Percentiles rank a stretch among this genome's conserved stretches.
These are phyloP conservation scores for Thuja plicata DNA, from an alignment of 83 land plant species.

Conservation along the genomic window DNA sequence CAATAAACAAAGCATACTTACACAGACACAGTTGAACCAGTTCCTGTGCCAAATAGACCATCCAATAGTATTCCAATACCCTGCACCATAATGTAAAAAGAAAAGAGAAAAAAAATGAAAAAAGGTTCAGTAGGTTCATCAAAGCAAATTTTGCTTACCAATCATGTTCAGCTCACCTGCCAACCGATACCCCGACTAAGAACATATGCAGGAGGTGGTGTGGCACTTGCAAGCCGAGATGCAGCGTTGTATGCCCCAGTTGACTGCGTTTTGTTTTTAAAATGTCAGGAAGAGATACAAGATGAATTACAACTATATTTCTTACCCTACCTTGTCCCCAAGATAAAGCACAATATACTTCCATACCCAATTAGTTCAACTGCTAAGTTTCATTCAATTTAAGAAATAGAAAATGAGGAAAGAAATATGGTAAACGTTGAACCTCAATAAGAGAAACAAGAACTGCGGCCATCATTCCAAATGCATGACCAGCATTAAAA, in stretches of 20 bases:
- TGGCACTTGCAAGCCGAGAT: constrained; percentile 46
- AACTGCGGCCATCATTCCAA: constrained; percentile 96
- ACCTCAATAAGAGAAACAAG: constrained; percentile 92
- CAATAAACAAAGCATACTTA: constrained; percentile 13
- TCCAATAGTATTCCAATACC: constrained; percentile 54
- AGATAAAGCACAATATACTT: neutral
- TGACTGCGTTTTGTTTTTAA: constrained; percentile 27
- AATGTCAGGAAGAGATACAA: neutral
- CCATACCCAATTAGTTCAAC: neutral
- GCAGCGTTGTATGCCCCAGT: constrained; percentile 46
- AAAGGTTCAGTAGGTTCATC: neutral
- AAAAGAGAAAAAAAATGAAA: too few species aligned
- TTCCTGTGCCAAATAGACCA: constrained; percentile 61
- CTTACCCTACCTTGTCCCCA: neutral
- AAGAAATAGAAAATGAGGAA: neutral
- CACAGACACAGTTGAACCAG: constrained; percentile 38
- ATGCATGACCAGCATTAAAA: constrained; percentile 86
- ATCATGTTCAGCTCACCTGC: constrained; percentile 20
- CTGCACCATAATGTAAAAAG: constrained; percentile 23
- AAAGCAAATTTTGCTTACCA: neutral
- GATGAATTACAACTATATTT: neutral
- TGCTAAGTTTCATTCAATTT: neutral
- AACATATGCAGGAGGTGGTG: constrained; percentile 58
- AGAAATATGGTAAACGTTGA: neutral
- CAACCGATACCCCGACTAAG: constrained; percentile 52